Conservation (phyloP, 2,329 filamentous ascomycete genomes). For the Pyrenophora seminiperda region DNA sequence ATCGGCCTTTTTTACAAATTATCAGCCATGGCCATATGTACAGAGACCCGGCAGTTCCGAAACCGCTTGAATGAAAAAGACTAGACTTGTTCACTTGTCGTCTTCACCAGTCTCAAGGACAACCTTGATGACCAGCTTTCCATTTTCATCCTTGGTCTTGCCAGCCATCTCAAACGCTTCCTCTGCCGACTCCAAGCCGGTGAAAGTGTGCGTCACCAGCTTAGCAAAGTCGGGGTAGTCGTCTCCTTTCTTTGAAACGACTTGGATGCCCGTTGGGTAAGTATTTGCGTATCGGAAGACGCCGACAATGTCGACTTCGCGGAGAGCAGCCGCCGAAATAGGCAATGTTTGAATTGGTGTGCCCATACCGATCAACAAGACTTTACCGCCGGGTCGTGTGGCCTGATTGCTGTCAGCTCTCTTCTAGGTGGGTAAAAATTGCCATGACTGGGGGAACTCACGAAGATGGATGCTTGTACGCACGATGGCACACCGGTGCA, state of each 20-base stretch:
- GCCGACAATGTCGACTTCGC: conserved; percentile 78
- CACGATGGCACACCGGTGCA: conserved; percentile 77
- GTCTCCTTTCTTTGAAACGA: conserved; percentile 53
- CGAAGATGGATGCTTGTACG: conserved; percentile 76
- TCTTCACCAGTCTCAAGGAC: conserved; percentile 57
- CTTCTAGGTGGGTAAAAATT: neutral
- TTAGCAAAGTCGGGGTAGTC: conserved; percentile 68
- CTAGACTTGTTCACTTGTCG: conserved; percentile 25
- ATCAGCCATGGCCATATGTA: neutral
- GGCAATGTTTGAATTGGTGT: conserved; percentile 76
- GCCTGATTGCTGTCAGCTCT: conserved; percentile 46
- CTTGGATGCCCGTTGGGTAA: conserved; percentile 72
- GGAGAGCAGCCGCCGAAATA: conserved; percentile 71
- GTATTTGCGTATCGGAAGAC: conserved; percentile 80
- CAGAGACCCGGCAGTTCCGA: neutral
- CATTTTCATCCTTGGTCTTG: conserved; percentile 69
- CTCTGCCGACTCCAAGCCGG: conserved; percentile 65
- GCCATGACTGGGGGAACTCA: conserved; percentile 31
- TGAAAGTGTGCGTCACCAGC: conserved; percentile 75
- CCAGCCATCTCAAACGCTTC: conserved; percentile 73
- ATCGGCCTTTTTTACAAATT: neutral
- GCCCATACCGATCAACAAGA: conserved; percentile 81
- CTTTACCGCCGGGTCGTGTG: conserved; percentile 70
- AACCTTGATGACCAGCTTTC: conserved; percentile 74
- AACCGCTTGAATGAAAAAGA: conserved; percentile 1